Conservation (phyloP, 2,329 filamentous ascomycete species). For the Aspergillus quadricinctus region DNA sequence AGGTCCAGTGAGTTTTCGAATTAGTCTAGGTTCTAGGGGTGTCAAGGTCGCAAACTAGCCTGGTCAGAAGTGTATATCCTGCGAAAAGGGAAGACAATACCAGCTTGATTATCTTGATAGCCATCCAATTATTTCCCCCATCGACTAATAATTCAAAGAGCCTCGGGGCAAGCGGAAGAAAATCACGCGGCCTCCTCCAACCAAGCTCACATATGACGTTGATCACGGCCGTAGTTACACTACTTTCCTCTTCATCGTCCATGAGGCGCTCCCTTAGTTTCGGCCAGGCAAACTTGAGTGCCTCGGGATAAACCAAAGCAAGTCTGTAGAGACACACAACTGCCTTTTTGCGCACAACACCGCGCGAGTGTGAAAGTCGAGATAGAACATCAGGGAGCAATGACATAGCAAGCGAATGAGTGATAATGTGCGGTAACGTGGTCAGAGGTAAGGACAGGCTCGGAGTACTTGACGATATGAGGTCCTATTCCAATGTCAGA, state of each 20-base stretch:
- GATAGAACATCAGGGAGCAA: slow-evolving; percentile 82
- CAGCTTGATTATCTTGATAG: slow-evolving; percentile 97
- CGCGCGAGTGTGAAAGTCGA: slow-evolving; percentile 77
- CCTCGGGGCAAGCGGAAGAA: slow-evolving; percentile 83
- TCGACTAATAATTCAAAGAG: slow-evolving; percentile 90
- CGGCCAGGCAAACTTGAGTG: slow-evolving; percentile 86
- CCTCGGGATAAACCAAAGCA: slow-evolving; percentile 94
- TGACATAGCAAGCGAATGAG: slow-evolving; percentile 84
- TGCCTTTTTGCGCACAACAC: slow-evolving; percentile 88
- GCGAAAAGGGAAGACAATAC: slow-evolving; percentile 45
- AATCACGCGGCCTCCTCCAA: slow-evolving; percentile 90
- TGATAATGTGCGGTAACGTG: slow-evolving; percentile 92
- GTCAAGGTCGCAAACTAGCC: slow-evolving; percentile 85
- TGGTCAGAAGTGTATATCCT: slow-evolving; percentile 18
- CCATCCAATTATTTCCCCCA: slow-evolving; percentile 98
- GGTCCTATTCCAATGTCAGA: slow-evolving; percentile 31
- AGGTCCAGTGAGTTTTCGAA: slow-evolving; percentile 86
- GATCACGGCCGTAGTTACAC: slow-evolving; percentile 90
- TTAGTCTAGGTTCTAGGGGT: slow-evolving; percentile 82
- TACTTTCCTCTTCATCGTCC: slow-evolving; percentile 84
- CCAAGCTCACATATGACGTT: slow-evolving; percentile 96
- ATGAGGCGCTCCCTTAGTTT: slow-evolving; percentile 93
- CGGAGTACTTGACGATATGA: slow-evolving; percentile 65
- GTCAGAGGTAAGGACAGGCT: slow-evolving; percentile 81
- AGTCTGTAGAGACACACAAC: slow-evolving; percentile 91